Evolutionary conservation across 2,329 filamentous ascomycete species (phyloP), one percentile per base, ranked within the genome.

Genomic region (Xylaria sp.): DNA sequence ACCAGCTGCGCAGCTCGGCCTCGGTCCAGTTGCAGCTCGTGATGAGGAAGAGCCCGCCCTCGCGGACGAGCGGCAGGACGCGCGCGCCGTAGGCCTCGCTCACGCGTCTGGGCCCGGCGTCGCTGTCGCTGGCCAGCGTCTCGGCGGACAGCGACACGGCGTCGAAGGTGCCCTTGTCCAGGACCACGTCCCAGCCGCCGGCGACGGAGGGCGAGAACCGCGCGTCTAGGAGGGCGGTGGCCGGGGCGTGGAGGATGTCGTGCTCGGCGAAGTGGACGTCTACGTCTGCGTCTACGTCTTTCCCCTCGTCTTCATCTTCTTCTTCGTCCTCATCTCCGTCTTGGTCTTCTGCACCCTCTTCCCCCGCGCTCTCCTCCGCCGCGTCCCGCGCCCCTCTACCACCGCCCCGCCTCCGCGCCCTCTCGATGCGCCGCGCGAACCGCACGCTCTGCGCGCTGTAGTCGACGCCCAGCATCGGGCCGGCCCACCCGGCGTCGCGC

Each of bases 11-110:
- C 70, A 99, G 78, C 80, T 99, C 95, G 40, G 87, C 85, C 79
- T 95, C 93, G 1, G 94, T 98, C 95, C 95, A 99, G 78, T 99
- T 99, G 76, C 95, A 99, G 76, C 93, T 97, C 56, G 95, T 98
- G 55, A 99, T 86, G 62, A 97, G 77, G 69, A 98, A 85, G 23
- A 92, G 81, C 0, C 92, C 92, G 1, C 88, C 89, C 1, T 77
- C 79, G 69, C 86, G 87, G 53, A 98, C 83, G 65, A 98, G 81
- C 27, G 77, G 78, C 63, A 88, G 79, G 31, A 94, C 88, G 54
- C 87, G 85, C 47, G 83, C 82, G 48, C 86, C 84, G 78, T 99
- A 99, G 3, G 83, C 83, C 74, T 96, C 91, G 73, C 87, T 90
- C 11, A 90, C 81, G 55, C 90, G 84, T 37, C 85, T 79, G 66